Conservation (phyloP, 2,329 filamentous ascomycete species). For the Trichocomaceae sp. region DNA sequence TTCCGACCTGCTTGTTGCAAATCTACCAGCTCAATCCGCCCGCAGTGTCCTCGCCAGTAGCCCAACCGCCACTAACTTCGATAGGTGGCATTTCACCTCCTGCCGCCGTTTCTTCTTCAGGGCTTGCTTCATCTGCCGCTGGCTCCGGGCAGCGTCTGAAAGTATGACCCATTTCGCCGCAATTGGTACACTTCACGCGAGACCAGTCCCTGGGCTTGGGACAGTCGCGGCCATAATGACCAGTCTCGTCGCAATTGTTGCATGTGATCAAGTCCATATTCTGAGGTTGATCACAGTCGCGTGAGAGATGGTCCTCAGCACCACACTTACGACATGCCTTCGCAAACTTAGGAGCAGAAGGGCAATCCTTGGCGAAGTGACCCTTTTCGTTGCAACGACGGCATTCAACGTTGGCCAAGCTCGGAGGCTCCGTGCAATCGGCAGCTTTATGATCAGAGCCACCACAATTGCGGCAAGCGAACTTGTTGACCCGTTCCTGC, state of each 20-base stretch:
- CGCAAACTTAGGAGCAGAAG: conserved; percentile 25
- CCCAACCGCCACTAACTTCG: conserved; percentile 2
- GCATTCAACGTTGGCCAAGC: conserved; percentile 40
- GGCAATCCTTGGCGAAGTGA: conserved; percentile 44
- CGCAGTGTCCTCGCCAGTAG: neutral
- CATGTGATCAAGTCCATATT: conserved; percentile 37
- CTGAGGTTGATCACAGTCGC: conserved; percentile 39
- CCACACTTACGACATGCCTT: conserved; percentile 42
- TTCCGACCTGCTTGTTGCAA: neutral
- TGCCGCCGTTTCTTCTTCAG: neutral
- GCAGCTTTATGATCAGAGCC: conserved; percentile 40
- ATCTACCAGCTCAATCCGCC: conserved; percentile 2
- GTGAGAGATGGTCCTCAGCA: conserved; percentile 38
- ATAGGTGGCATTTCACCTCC: neutral
- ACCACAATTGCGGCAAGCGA: conserved; percentile 50
- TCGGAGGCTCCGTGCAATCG: conserved; percentile 44
- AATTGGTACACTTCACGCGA: conserved; percentile 41
- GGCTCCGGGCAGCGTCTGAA: conserved; percentile 32
- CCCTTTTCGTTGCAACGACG: conserved; percentile 40
- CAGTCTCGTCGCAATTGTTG: conserved; percentile 42
- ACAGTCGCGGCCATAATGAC: conserved; percentile 41
- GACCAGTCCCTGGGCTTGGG: conserved; percentile 38
- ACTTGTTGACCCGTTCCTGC: conserved; percentile 31
- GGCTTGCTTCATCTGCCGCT: conserved; percentile 15
- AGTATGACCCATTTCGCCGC: conserved; percentile 42